phyloP scores from a whole-genome alignment of 2,329 filamentous ascomycete genomes.

The Botrytis medusae region DNA sequence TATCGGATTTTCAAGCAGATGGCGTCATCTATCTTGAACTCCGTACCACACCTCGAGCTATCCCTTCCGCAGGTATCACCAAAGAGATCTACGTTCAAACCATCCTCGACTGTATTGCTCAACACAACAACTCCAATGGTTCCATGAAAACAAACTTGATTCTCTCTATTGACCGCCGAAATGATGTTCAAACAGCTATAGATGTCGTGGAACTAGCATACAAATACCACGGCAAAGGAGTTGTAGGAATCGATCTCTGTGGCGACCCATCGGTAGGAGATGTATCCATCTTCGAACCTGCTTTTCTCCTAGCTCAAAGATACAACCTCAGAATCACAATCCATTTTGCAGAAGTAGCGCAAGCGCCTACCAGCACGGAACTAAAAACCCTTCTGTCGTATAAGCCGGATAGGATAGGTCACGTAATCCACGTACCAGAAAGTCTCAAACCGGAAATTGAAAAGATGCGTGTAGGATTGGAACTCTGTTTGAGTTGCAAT shows the following conservation, averaged over 20 bases:
- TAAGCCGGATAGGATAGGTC: not conserved
- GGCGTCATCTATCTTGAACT: slow-evolving; percentile 78
- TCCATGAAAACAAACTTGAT: slow-evolving; percentile 65
- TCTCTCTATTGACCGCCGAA: slow-evolving; percentile 70
- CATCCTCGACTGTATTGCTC: slow-evolving; percentile 63
- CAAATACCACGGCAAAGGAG: slow-evolving; percentile 54
- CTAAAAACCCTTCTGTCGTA: not conserved
- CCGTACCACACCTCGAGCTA: slow-evolving; percentile 72
- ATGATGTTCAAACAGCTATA: slow-evolving; percentile 56
- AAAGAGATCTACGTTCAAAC: slow-evolving; percentile 60
- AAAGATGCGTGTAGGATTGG: slow-evolving; percentile 56
- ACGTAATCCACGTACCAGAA: not conserved
- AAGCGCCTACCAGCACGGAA: not conserved
- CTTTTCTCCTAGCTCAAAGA: slow-evolving; percentile 57
- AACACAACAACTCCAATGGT: slow-evolving; percentile 42
- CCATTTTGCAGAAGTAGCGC: not conserved
- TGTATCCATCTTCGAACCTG: slow-evolving; percentile 57
- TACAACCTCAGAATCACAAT: slow-evolving; percentile 60
- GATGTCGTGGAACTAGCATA: slow-evolving; percentile 64
- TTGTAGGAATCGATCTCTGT: slow-evolving; percentile 77
- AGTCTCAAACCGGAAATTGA: slow-evolving; percentile 32
- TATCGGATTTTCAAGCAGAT: slow-evolving; percentile 65
- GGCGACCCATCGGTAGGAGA: slow-evolving; percentile 68
- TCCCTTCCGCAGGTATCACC: slow-evolving; percentile 53
- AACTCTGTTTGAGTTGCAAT: slow-evolving; percentile 79